Base-by-base conservation (phyloP, 2,329 filamentous ascomycete genomes). In the Alternaria alternata region DNA sequence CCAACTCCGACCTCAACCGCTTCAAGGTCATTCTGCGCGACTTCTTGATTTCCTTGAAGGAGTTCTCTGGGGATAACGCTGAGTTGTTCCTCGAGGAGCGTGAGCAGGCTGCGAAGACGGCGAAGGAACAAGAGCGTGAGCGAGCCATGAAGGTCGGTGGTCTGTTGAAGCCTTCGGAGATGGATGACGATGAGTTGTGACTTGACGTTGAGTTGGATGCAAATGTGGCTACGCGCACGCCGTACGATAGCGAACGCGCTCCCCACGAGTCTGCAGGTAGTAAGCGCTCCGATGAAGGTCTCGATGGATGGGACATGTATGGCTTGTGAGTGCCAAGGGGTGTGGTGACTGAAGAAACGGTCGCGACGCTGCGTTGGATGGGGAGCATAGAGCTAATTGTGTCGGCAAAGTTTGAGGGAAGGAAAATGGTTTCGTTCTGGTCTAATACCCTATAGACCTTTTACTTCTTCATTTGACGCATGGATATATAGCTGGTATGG, bases 1-100 rank as follows among this genome's bases (percentile, higher is more conserved):
- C 92, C 68, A 98, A 97, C 78, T 91, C 91, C 57, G 91, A 96
- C 74, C 89, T 96, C 67, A 91, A 92, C 76, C 93, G 93, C 78
- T 99, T 99, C 89, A 96, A 97, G 78, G 88, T 97, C 56, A 93
- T 96, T 73, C 84, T 99, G 53, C 93, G 95, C 67, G 95, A 99
- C 81, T 99, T 99, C 87, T 83, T 99, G 69, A 96, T 99, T 72
- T 96, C 94, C 22, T 85, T 99, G 69, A 97, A 97, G 82, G 96
- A 99, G 80, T 99, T 98, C 73, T 89, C 93, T 1, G 95, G 92
- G 53, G 95, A 99, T 80, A 97, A 98, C 72, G 88, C 94, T 1
- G 95, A 99, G 75, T 86, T 99, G 9, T 99, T 91, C 80, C 89
- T 91, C 4, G 94, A 97, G 59, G 95, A 99, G 79, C 93, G 96